phyloP scores from a whole-genome alignment of 352 stramenopile species.

The Phytophthora sojae region DNA sequence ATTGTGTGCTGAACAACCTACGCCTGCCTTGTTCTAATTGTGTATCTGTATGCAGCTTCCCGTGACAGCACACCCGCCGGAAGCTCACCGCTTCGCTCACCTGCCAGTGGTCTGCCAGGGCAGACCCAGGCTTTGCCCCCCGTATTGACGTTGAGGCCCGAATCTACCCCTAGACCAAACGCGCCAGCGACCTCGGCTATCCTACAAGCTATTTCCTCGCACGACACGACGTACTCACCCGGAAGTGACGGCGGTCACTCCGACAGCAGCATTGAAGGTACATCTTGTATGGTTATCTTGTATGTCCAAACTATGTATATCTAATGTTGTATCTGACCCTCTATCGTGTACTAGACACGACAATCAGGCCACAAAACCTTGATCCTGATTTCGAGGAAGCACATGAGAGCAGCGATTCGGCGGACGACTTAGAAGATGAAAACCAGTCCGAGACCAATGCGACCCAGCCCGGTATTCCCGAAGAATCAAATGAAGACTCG shows the following conservation, averaged over 20 bases:
- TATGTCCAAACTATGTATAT: neutral
- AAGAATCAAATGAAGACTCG: too few relatives aligned
- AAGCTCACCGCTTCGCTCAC: neutral
- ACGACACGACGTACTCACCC: neutral
- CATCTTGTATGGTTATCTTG: neutral
- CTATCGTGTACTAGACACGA: too few relatives aligned
- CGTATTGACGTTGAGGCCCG: neutral
- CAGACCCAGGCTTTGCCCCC: neutral
- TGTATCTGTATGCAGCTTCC: neutral
- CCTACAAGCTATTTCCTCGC: neutral
- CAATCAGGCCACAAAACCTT: too few relatives aligned
- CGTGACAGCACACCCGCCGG: neutral
- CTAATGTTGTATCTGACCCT: too few relatives aligned
- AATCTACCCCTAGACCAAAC: neutral
- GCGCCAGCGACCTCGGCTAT: neutral
- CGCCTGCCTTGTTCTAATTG: neutral
- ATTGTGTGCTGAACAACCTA: neutral
- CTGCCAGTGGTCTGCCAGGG: neutral
- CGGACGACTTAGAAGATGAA: too few relatives aligned
- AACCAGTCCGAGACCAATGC: too few relatives aligned
- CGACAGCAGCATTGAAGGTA: neutral
- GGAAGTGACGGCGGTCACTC: neutral
- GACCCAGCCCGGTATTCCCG: too few relatives aligned
- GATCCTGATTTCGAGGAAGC: too few relatives aligned
- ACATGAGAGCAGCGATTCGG: too few relatives aligned